Evolutionary conservation across 164 flowering plant genomes (phyloP), one percentile per base, ranked within the genome.

Genomic region (Saururus chinensis): DNA sequence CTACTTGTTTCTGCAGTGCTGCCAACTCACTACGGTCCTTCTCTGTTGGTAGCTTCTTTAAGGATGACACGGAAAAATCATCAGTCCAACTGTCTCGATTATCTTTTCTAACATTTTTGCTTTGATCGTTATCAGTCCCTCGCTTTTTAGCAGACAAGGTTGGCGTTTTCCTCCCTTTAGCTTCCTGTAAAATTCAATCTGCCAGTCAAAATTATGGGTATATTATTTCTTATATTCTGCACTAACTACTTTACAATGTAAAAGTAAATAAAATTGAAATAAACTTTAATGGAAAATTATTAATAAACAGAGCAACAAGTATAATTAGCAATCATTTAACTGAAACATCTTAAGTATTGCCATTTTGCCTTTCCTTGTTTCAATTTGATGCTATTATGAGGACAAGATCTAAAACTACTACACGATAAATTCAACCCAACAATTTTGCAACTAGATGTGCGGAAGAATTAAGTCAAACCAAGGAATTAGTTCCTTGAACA

Each of bases 11-110:
- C 64, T 75, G 79, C 65, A 93, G 68, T 57, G 61, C 53, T 53
- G 60, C 70, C 66, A 89, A 76, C 70, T 86, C 96, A 70, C 85
- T 96, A 56, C 60, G 74, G 13, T 85, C 93, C 75, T 82, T 84
- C 42, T 84, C 90, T 21, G 75, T 52, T 53, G 69, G 67, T 61
- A 75, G 63, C 61, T 76, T 53, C 63, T 72, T 82, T 56, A 88
- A 70, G 30, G 92, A 74, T 59, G 77, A 69, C 19, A 64, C 51
- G 62, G 88, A 81, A 53, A 77, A 73, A 64, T 69, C 70, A 26
- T 83, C 85, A 17, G 69, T 62, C 71, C 69, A 35, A 40, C 60
- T 75, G 65, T 85, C 88, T 62, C 66, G 68, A 42, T 16, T 62
- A 35, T 57, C 59, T 66, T 51, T 24, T 10, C 55, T 57, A 9